Conservation (phyloP, 192 early-diverging fungal species). For the Phlyctochytrium bullatum region DNA sequence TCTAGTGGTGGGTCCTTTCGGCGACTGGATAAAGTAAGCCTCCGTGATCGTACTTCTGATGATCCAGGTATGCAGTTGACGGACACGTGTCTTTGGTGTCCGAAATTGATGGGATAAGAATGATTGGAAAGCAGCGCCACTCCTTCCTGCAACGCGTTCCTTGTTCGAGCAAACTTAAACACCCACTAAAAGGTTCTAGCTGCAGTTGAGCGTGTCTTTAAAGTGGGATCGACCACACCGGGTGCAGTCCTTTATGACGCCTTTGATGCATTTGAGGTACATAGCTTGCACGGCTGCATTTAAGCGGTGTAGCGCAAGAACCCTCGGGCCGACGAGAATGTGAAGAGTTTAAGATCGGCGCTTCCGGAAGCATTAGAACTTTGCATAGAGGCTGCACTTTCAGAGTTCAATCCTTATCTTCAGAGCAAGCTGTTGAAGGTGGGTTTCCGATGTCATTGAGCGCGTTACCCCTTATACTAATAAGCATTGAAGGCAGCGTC, state of each 20-base stretch:
- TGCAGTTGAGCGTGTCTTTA: conserved; percentile 79
- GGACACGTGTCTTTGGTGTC: conserved; percentile 78
- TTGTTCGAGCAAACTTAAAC: no score
- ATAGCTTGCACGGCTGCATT: neutral
- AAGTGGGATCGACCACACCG: conserved; percentile 91
- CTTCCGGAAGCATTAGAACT: conserved; percentile 84
- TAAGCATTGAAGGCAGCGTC: conserved; percentile 69
- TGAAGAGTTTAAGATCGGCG: conserved; percentile 79
- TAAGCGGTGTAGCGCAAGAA: conserved; percentile 44
- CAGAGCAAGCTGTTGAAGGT: conserved; percentile 83
- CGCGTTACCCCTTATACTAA: conserved; percentile 2
- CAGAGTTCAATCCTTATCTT: conserved; percentile 71
- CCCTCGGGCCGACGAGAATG: conserved; percentile 93
- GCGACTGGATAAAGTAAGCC: conserved; percentile 76
- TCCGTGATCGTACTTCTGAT: neutral
- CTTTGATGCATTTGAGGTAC: conserved; percentile 53
- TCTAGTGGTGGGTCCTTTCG: conserved; percentile 90
- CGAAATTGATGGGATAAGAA: conserved; percentile 89
- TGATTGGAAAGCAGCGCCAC: conserved; percentile 79
- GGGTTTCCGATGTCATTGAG: neutral
- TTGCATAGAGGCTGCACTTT: conserved; percentile 88
- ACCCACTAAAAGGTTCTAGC: conserved; percentile 31
- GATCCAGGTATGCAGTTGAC: conserved; percentile 57
- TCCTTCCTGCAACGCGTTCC: conserved; percentile 89
- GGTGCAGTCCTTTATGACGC: conserved; percentile 85